These are phyloP conservation scores for Colletotrichum aenigma DNA, from an alignment of 2,329 filamentous ascomycete genomes.

Conservation along the genomic window DNA sequence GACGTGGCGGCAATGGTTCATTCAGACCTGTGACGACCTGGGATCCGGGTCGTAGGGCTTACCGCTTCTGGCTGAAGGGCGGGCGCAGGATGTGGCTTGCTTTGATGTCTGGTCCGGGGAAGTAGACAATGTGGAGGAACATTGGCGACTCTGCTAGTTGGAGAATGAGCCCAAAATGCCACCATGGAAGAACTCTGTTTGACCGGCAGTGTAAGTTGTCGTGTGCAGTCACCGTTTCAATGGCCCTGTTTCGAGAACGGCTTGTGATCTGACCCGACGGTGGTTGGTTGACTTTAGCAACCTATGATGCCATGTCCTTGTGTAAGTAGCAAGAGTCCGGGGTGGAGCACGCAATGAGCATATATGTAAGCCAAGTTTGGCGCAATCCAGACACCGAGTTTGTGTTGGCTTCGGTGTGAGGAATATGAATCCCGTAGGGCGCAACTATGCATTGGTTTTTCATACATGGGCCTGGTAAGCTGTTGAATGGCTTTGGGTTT, in stretches of 20 bases:
- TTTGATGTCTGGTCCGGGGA: background rate
- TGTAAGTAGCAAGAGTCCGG: background rate
- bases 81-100: background rate
- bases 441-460: background rate
- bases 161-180: background rate
- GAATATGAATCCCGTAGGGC: background rate
- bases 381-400: background rate
- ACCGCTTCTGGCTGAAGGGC: background rate
- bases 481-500: background rate
- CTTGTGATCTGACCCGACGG: background rate
- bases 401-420: background rate
- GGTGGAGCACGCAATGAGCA: background rate
- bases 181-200: background rate
- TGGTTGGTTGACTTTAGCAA: background rate
- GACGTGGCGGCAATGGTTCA: background rate
- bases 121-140: slow-evolving; percentile 7
- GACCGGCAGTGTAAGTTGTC: background rate
- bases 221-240: background rate
- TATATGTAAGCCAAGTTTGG: background rate
- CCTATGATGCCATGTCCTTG: background rate
- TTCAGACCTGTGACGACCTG: background rate
- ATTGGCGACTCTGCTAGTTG: background rate
- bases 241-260: background rate
- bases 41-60: background rate
- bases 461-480: background rate